These are phyloP conservation scores for Pichia eremophila DNA, from an alignment of 805 yeast genomes.

Conservation along the genomic window DNA sequence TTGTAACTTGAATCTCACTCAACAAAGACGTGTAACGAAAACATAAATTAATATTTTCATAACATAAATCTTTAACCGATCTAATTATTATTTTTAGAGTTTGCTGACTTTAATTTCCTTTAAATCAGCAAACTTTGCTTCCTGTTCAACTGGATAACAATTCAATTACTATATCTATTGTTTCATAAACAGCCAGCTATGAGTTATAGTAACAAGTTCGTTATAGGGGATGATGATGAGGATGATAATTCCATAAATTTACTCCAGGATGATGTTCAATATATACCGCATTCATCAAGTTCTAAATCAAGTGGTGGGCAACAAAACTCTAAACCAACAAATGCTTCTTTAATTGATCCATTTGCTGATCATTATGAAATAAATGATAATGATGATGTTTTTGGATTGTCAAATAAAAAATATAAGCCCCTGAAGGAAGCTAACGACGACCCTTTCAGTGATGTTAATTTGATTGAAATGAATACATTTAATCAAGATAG, in stretches of 20 bases:
- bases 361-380: constrained; percentile 8
- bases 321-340: not conserved
- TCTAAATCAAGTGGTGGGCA: not conserved
- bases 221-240: constrained; percentile 13
- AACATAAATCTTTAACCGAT: too few species aligned
- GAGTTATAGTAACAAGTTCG: constrained; percentile 9
- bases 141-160: too few species aligned
- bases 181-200: not conserved
- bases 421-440: not conserved
- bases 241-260: constrained; percentile 11
- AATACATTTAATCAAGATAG: not conserved
- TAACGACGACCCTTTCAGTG: constrained; percentile 1
- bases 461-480: not conserved
- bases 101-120: too few species aligned
- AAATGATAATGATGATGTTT: not conserved
- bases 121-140: not conserved
- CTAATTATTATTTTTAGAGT: too few species aligned
- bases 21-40: not conserved
- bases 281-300: not conserved
- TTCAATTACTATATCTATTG: too few species aligned
- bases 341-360: constrained; percentile 7
- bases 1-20: not conserved
- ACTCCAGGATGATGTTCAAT: constrained; percentile 11
- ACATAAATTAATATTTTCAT: too few species aligned
- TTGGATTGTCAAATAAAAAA: not conserved